A percentile compares a stretch with the other conserved stretches of the same genome.
Evolutionary conservation across 768 basidiomycete species (phyloP).

Genomic region (Boletus sp.): DNA sequence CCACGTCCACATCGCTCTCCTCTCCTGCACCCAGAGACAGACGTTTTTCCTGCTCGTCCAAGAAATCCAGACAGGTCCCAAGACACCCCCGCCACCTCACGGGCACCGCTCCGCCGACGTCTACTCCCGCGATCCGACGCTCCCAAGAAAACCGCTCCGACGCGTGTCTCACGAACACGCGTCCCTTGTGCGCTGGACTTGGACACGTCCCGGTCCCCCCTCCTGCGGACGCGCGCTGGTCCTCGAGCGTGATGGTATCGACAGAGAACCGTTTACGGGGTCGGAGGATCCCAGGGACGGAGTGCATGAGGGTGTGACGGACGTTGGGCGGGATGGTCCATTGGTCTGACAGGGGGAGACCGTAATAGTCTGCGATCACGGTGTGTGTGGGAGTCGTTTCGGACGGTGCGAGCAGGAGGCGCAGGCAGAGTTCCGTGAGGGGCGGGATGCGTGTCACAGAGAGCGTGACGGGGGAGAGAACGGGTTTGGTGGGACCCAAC

Average conservation of each 20-base stretch:
- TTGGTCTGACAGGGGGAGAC: slow-evolving; percentile 31
- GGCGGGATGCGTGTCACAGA: slow-evolving; percentile 25
- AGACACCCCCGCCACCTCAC: slow-evolving; percentile 62
- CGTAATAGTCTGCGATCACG: slow-evolving; percentile 26
- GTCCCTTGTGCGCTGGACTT: slow-evolving; percentile 32
- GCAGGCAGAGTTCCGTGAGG: slow-evolving; percentile 39
- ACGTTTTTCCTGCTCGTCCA: slow-evolving; percentile 31
- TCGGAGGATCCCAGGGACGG: slow-evolving; percentile 29
- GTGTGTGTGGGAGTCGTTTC: slow-evolving; percentile 3
- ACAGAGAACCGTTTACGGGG: slow-evolving; percentile 22
- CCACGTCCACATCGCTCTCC: slow-evolving; percentile 15
- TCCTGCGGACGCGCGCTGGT: neutral
- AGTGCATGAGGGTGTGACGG: slow-evolving; percentile 26
- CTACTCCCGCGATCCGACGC: slow-evolving; percentile 45
- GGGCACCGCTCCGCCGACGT: slow-evolving; percentile 38
- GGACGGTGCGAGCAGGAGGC: slow-evolving; percentile 35
- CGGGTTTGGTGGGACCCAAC: neutral
- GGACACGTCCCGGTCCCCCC: slow-evolving; percentile 50
- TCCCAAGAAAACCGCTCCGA: slow-evolving; percentile 73
- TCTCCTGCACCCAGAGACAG: neutral
- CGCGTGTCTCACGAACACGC: slow-evolving; percentile 52
- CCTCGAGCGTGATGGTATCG: slow-evolving; percentile 5
- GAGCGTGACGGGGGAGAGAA: slow-evolving; percentile 21
- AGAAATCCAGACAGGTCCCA: slow-evolving; percentile 60
- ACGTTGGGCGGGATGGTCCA: slow-evolving; percentile 28